A percentile compares a stretch with the other conserved stretches of the same genome.
phyloP scores from a whole-genome alignment of 768 basidiomycete species.

The Tulasnella sp. region DNA sequence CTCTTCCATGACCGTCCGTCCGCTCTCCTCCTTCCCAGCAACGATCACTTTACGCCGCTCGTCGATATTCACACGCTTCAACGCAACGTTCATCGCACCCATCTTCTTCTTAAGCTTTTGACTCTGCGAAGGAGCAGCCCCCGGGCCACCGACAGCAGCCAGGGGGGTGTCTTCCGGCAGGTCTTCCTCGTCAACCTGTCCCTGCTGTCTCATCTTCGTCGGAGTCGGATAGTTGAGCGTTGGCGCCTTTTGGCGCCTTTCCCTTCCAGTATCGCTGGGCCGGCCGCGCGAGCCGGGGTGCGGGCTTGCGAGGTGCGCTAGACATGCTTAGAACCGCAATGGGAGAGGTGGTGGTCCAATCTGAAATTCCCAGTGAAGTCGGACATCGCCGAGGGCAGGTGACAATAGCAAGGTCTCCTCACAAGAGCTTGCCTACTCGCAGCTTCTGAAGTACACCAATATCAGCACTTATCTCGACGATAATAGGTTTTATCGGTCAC shows the following conservation, averaged over 20 bases:
- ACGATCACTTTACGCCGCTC: conserved; percentile 70
- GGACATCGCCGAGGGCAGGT: not conserved
- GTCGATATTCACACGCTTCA: conserved; percentile 74
- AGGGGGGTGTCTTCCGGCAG: conserved; percentile 48
- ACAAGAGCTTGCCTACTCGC: not conserved
- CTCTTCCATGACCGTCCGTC: conserved; percentile 52
- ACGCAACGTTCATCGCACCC: conserved; percentile 57
- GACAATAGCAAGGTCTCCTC: not conserved
- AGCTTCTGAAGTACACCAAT: not conserved
- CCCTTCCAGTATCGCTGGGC: conserved; percentile 86
- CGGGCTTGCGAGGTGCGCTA: conserved; percentile 37
- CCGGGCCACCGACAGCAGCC: conserved; percentile 30
- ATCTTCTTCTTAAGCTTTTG: conserved; percentile 23
- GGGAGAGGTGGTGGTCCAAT: not conserved
- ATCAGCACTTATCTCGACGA: too few relatives aligned
- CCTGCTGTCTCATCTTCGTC: conserved; percentile 34
- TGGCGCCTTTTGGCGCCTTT: conserved; percentile 67
- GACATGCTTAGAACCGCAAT: not conserved
- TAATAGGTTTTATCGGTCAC: too few relatives aligned
- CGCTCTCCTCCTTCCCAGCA: conserved; percentile 66
- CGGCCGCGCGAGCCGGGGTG: conserved; percentile 62
- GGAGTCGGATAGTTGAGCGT: conserved; percentile 52
- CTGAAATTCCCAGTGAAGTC: not conserved
- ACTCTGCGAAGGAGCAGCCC: conserved; percentile 41
- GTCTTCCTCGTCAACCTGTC: conserved; percentile 28